These are phyloP conservation scores for Aegilops longissima DNA, from an alignment of 176 grass and related monocot genomes.

Conservation along the genomic window DNA sequence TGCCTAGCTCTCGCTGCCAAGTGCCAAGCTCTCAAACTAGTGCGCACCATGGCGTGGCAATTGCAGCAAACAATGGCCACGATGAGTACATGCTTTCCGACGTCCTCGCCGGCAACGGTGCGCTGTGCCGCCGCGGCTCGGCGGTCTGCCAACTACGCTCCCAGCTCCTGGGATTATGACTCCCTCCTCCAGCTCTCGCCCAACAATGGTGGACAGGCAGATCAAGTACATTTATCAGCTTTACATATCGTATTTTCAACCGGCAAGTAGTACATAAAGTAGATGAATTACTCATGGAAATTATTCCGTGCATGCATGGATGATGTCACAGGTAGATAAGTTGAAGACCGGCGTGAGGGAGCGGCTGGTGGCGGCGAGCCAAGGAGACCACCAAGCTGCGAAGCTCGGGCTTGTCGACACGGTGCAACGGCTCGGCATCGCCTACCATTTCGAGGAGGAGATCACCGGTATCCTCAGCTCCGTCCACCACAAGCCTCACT, in stretches of 20 bases:
- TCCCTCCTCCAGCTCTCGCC: not conserved
- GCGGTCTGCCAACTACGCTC: conserved; percentile 42
- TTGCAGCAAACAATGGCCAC: not conserved
- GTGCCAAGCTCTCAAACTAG: no score
- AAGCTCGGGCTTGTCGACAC: conserved; percentile 43
- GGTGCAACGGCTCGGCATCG: conserved; percentile 42
- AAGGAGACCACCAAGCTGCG: not conserved
- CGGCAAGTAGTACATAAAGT: not conserved
- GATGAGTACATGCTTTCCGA: not conserved
- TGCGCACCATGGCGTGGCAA: not conserved
- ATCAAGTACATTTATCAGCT: not conserved
- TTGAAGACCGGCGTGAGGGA: conserved; percentile 29
- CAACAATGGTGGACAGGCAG: not conserved
- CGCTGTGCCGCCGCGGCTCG: not conserved
- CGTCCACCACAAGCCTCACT: not conserved
- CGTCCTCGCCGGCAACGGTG: not conserved
- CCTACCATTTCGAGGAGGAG: conserved; percentile 49
- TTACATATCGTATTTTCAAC: not conserved
- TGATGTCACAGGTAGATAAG: not conserved
- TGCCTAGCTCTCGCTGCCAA: no score
- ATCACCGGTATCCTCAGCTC: conserved; percentile 29
- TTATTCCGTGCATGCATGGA: not conserved
- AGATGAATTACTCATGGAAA: not conserved
- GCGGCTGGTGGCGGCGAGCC: not conserved
- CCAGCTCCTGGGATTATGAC: conserved; percentile 38